Percentiles rank a stretch among this genome's conserved stretches.
Evolutionary conservation across 2,329 filamentous ascomycete genomes (phyloP).

Genomic region (Aspergillus flavus): DNA sequence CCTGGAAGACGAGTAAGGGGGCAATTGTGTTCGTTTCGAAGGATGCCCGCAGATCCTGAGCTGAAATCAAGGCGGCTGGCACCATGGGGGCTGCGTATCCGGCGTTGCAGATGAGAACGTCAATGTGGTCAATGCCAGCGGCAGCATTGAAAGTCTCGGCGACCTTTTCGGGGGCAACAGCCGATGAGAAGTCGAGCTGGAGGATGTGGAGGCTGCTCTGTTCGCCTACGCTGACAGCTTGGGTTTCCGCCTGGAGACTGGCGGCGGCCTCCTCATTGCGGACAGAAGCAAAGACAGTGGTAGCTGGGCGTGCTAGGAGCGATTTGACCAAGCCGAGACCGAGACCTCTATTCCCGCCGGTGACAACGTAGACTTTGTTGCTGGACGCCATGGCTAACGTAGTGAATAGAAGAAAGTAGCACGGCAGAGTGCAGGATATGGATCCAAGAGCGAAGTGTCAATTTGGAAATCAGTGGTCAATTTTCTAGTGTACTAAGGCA

Average conservation of each 20-base stretch:
- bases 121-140: constrained; percentile 27
- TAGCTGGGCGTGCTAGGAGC: constrained; percentile 24
- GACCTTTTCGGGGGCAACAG: constrained; percentile 15
- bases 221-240: background rate
- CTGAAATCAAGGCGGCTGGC: constrained; percentile 48
- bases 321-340: constrained; percentile 27
- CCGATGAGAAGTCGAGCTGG: constrained; percentile 25
- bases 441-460: background rate
- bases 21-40: constrained; percentile 38
- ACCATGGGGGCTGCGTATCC: constrained; percentile 60
- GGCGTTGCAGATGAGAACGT: constrained; percentile 30
- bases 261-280: constrained; percentile 16
- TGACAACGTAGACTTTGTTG: constrained; percentile 33
- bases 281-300: constrained; percentile 27
- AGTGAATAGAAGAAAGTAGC: background rate
- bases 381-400: background rate
- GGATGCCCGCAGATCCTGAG: constrained; percentile 19
- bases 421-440: background rate
- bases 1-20: constrained; percentile 31
- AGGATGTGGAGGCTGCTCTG: constrained; percentile 22
- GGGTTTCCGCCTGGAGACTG: constrained; percentile 11
- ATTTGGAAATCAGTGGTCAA: background rate
- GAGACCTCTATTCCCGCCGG: constrained; percentile 33
- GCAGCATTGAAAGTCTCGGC: constrained; percentile 9
- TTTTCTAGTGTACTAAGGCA: background rate